These are phyloP conservation scores for Trichoderma hamatum DNA, from an alignment of 2,329 filamentous ascomycete genomes.

Conservation along the genomic window DNA sequence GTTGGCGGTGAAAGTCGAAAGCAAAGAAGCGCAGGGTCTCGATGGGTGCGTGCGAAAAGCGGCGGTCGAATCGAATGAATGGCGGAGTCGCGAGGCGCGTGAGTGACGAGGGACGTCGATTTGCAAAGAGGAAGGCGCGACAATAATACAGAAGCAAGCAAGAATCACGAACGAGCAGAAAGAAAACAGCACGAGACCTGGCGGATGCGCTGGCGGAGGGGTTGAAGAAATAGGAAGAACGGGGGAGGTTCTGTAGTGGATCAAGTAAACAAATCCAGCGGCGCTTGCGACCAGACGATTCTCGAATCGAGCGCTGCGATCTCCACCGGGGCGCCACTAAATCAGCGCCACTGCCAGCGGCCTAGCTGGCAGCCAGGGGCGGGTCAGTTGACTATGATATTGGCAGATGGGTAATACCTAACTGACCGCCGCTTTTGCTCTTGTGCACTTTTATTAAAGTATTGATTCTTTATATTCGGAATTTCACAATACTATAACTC, in stretches of 20 bases:
- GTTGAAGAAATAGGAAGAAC: conserved; percentile 8
- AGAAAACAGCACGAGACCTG: conserved; percentile 15
- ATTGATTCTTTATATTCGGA: too few relatives aligned
- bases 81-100: conserved; percentile 23
- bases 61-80: conserved; percentile 19
- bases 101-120: conserved; percentile 16
- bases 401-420: too few relatives aligned
- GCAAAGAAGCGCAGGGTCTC: neutral
- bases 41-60: conserved; percentile 6
- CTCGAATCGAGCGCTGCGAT: conserved; percentile 15
- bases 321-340: conserved; percentile 13
- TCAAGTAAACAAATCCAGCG: conserved; percentile 21
- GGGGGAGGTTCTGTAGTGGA: conserved; percentile 6
- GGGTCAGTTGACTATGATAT: neutral
- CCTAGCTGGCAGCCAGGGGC: neutral
- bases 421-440: conserved; percentile 1
- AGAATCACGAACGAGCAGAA: conserved; percentile 4
- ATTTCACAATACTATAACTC: too few relatives aligned
- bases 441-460: neutral
- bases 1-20: neutral
- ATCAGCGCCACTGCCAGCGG: conserved; percentile 11
- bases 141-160: conserved; percentile 7
- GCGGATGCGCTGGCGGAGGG: conserved; percentile 3
- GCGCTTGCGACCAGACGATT: conserved; percentile 5
- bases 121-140: conserved; percentile 21